Percentiles rank a stretch among this genome's conserved stretches.
phyloP scores from a whole-genome alignment of 2,329 filamentous ascomycete genomes.

The Trichoderma hamatum region DNA sequence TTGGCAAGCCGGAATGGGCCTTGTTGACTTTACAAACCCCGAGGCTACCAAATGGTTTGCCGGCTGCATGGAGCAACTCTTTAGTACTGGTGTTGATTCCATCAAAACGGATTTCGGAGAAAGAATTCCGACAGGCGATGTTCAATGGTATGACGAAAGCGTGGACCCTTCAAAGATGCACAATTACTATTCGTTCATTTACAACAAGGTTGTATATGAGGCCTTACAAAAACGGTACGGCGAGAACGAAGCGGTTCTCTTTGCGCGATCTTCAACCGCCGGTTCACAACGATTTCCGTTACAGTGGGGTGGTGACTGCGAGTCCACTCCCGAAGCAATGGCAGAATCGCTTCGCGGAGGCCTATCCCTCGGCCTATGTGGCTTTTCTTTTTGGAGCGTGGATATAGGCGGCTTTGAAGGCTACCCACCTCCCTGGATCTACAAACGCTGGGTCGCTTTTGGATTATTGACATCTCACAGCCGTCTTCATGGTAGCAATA shows the following conservation, averaged over 20 bases:
- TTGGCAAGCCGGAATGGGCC: constrained; percentile 77
- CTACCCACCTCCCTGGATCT: constrained; percentile 66
- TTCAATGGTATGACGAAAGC: constrained; percentile 64
- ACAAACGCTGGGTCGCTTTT: constrained; percentile 80
- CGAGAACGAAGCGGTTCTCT: constrained; percentile 61
- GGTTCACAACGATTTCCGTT: constrained; percentile 71
- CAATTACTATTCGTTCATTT: constrained; percentile 75
- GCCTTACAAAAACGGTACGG: constrained; percentile 59
- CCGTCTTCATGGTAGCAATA: constrained; percentile 68
- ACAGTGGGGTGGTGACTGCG: constrained; percentile 75
- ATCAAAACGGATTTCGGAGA: constrained; percentile 80
- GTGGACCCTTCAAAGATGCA: constrained; percentile 69
- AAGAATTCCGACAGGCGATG: constrained; percentile 66
- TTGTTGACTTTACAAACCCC: constrained; percentile 75
- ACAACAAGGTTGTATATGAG: constrained; percentile 71
- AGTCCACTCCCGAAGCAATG: constrained; percentile 73
- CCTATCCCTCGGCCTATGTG: constrained; percentile 63
- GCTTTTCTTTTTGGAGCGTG: constrained; percentile 69
- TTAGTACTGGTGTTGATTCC: constrained; percentile 69
- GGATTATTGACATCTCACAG: constrained; percentile 72
- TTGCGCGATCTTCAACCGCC: constrained; percentile 68
- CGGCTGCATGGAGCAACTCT: constrained; percentile 62
- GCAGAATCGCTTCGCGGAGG: constrained; percentile 71
- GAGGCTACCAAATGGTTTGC: constrained; percentile 67
- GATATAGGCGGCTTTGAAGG: constrained; percentile 76